A percentile compares a stretch with the other conserved stretches of the same genome.
These are phyloP conservation scores for Kwoniella dejecticola DNA, from an alignment of 768 basidiomycete species.

Conservation along the genomic window DNA sequence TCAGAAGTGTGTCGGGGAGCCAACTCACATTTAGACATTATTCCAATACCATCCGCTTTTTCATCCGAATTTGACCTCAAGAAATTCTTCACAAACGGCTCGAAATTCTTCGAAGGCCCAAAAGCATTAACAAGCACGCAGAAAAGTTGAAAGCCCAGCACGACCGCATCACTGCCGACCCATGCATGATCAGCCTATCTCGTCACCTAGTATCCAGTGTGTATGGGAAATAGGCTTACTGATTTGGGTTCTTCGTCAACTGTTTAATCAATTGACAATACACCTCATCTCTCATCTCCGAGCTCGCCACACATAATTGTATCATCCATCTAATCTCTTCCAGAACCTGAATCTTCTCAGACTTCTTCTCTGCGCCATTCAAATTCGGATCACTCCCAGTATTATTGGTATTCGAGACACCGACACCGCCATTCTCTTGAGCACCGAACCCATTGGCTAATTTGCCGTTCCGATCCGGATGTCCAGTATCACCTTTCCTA, in stretches of 20 bases:
- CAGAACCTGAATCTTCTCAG: constrained; percentile 55
- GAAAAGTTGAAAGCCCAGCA: constrained; percentile 90
- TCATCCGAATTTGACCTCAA: constrained; percentile 69
- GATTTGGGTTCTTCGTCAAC: constrained; percentile 74
- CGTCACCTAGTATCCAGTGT: too few relatives aligned
- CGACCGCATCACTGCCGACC: constrained; percentile 69
- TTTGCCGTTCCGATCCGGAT: constrained; percentile 26
- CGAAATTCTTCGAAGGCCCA: constrained; percentile 90
- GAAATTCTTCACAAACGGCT: constrained; percentile 77
- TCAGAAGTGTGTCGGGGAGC: too few relatives aligned
- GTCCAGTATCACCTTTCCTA: constrained; percentile 47
- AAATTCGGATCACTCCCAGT: not conserved
- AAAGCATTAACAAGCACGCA: constrained; percentile 90
- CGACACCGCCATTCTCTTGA: too few relatives aligned
- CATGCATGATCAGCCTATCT: not conserved
- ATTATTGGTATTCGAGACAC: not conserved
- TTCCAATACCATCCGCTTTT: constrained; percentile 74
- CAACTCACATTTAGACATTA: constrained; percentile 78
- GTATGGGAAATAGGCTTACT: constrained; percentile 62
- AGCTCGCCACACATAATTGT: constrained; percentile 72
- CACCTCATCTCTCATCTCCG: constrained; percentile 87
- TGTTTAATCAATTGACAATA: constrained; percentile 94
- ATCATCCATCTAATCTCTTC: constrained; percentile 89
- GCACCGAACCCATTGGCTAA: constrained; percentile 15
- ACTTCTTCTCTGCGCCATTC: constrained; percentile 9